Base-by-base conservation (phyloP, 2,329 filamentous ascomycete species). In the Ilyonectria mors-panacis region DNA sequence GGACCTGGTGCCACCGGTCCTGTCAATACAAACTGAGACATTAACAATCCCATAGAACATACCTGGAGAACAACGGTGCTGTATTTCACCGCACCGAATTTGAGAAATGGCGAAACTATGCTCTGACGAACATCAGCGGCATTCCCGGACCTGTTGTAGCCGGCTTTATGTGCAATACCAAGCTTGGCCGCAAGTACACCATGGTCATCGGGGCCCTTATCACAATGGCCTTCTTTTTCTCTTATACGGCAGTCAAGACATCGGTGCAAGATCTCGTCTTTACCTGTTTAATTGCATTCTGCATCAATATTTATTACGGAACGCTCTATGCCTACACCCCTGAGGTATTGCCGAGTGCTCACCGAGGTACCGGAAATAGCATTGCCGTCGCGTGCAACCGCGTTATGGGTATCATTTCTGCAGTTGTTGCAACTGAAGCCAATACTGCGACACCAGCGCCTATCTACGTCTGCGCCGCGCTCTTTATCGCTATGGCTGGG, bases 211-310 rank as follows among this genome's bases (percentile, higher is more conserved):
- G 91, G 2, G 90, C 92, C 0, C 77, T 93, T 6, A 73, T 91
- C 42, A 92, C 90, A n/a, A 88, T 91, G 84, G 84, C 84, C 3
- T 92, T 94, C 79, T 93, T 94, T 82, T 94, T 94, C 74, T 90
- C 87, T 5, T 94, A 94, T 78, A 94, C 92, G 0, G 85, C 88
- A 51, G 90, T 94, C 15, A 83, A 85, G 28, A 92, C 86, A 1
- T 82, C 87, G 7, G 81, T 83, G 3, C 85, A 93, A 75, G 91
- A 94, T 71, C 78, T 93, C 0, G 92, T 85, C 1, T 92, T 94
- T 73, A 91, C 87, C 6, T 93, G 91, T 76, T 83, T 89, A 30
- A 92, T 93, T 74, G 88, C 85, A 17, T 93, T 92, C 74, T 89
- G 85, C 65, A 79, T 92, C 72, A 93, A 93, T 72, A 88, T 93